Evolutionary conservation across 768 basidiomycete species (phyloP), one percentile per base, ranked within the genome.

Genomic region (Amanita exitialis): DNA sequence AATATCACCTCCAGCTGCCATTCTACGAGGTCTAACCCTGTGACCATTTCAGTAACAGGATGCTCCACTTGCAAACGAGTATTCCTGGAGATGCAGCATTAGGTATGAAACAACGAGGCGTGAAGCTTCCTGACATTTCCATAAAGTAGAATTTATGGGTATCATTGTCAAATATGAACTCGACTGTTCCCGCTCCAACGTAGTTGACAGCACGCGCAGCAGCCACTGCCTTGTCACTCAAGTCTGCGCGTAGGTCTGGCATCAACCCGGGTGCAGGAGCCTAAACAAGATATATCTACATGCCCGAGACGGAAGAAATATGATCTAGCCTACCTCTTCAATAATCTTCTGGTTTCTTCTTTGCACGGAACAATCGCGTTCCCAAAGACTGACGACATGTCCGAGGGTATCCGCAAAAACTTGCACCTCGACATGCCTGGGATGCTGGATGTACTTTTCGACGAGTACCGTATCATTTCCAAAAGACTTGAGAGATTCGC

Each of bases 101-200:
- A 56, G 42, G 47, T 21, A 21, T 16, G 25, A 12, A 28, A 10
- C 34, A 15, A 16, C 7, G 5, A 5, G 18, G 20, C 16, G 6
- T 61, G 38, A 41, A 43, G 10, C 25, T 13, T 28, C n/a, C 83
- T 47, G 57, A 83, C 90, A 95, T 95, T 67, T 96, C 93, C 92
- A 94, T 94, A 62, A 96, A 96, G 61, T 83, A 96, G 64, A 95
- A 95, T 53, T 80, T 74, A 51, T 78, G 67, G 6, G 86, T 88
- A 62, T 93, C 86, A 55, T 90, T 93, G 63, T 97, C 93, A 56
- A 95, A 91, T 56, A 97, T 95, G 59, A 97, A 96, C 63, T 97
- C 93, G n/a, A 94, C 89, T 0, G 90, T 93, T 3, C 90, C 90
- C 8, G 91, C 91, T 28, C 91, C 91, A 28, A 90, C 83, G 60